Evolutionary conservation across 805 yeast genomes (phyloP), one percentile per base, ranked within the genome.

Genomic region (Novakomyces olei): DNA sequence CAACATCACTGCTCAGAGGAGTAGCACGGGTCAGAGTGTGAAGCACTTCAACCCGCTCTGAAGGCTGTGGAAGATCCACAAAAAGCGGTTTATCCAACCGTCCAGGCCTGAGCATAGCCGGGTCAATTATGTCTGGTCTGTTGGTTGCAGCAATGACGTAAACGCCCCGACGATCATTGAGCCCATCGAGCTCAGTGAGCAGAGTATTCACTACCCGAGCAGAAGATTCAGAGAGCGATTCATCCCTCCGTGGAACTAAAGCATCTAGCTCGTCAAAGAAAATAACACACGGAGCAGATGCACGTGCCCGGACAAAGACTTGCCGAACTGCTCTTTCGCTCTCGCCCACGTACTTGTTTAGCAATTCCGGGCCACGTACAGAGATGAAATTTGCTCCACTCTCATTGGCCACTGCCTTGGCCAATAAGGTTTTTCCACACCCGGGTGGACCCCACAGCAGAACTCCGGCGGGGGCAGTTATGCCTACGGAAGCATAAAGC

Each of bases 401-500:
- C 53, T 88, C 96, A 49, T 85, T 85, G 7, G 98, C 98, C 2
- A 88, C 96, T 2, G 98, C 98, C 47, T 88, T 88, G 1, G 96
- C 96, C 19, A 88, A 59, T 32, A 88, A 60, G 0, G 98, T 88
- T 49, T 88, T 88, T 63, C 98, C 98, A 57, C 96, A 88, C 24
- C 98, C 98, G 3, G 98, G 98, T 1, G 98, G 98, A 0, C 98
- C 98, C 98, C 98, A 88, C 61, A 88, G 65, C 17, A 88, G 56
- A 1, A 88, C 98, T 36, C 98, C 98, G 0, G 93, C 81, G 2
- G 96, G 96, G 0, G 95, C 94, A 34, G 80, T 69, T 27, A 88
- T 83, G 51, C 98, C 98, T 7, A 83, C 95, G 37, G 72, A 69
- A 40, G 69, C 72, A 48, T 77, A 88, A 15, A 85, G 55, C 39